phyloP scores from a whole-genome alignment of 768 basidiomycete species.

The Jaapia argillacea region DNA sequence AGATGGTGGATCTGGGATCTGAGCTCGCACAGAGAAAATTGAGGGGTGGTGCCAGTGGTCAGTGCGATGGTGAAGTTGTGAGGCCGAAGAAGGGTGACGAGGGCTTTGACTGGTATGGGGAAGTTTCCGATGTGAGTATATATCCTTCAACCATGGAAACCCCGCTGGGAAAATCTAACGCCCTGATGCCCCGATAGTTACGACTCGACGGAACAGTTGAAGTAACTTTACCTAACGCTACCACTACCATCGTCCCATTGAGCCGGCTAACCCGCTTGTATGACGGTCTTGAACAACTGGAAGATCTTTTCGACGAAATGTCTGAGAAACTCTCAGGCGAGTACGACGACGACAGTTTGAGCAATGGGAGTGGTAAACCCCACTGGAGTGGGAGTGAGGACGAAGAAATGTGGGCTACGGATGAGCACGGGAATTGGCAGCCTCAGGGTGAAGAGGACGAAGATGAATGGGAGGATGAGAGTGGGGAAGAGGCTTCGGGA shows the following conservation, averaged over 20 bases:
- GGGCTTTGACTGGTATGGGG: slow-evolving; percentile 71
- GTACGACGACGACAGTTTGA: slow-evolving; percentile 19
- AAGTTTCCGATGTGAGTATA: slow-evolving; percentile 60
- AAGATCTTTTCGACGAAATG: slow-evolving; percentile 47
- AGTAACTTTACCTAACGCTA: slow-evolving; percentile 57
- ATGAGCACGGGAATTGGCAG: slow-evolving; percentile 7
- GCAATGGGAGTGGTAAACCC: neutral
- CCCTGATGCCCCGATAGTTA: slow-evolving; percentile 32
- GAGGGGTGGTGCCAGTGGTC: slow-evolving; percentile 23
- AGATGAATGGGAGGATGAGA: slow-evolving; percentile 31
- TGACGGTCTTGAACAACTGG: slow-evolving; percentile 74
- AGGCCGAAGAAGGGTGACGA: slow-evolving; percentile 29
- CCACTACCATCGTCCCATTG: slow-evolving; percentile 41
- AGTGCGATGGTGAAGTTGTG: slow-evolving; percentile 31
- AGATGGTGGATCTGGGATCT: slow-evolving; percentile 57
- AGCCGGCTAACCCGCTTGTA: slow-evolving; percentile 66
- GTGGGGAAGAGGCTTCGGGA: slow-evolving; percentile 19
- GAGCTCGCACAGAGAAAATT: slow-evolving; percentile 40
- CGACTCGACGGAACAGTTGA: slow-evolving; percentile 64
- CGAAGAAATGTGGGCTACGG: slow-evolving; percentile 28
- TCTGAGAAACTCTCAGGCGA: slow-evolving; percentile 14
- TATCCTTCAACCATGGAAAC: neutral
- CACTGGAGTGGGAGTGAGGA: slow-evolving; percentile 21
- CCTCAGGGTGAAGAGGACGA: slow-evolving; percentile 16
- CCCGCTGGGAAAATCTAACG: slow-evolving; percentile 2